Evolutionary conservation across 2,329 filamentous ascomycete species (phyloP).

Genomic region (Thelonectria blattea): DNA sequence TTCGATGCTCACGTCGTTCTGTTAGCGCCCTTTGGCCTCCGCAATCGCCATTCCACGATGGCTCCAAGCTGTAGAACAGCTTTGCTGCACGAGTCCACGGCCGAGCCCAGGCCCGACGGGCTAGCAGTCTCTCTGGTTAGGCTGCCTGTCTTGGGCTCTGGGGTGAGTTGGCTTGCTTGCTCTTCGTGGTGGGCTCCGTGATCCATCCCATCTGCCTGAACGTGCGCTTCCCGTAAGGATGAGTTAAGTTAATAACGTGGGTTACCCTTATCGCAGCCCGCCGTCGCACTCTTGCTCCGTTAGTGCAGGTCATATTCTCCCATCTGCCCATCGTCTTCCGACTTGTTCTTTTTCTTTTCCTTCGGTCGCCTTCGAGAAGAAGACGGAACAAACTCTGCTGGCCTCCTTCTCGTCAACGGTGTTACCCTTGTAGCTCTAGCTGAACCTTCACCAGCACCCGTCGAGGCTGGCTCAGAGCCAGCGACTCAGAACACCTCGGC

Average conservation of each 20-base stretch:
- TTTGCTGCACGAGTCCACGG: not conserved
- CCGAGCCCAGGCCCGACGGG: conserved; percentile 10
- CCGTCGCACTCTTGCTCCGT: conserved; percentile 7
- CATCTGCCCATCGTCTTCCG: not conserved
- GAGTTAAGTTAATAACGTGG: conserved; percentile 27
- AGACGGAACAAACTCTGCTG: conserved; percentile 29
- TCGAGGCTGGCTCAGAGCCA: conserved; percentile 31
- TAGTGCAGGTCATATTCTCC: conserved; percentile 13
- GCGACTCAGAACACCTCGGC: conserved; percentile 25
- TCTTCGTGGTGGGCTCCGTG: conserved; percentile 7
- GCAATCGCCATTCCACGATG: conserved; percentile 14
- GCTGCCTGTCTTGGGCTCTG: conserved; percentile 6
- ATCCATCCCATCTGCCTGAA: conserved; percentile 13
- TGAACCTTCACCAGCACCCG: conserved; percentile 26
- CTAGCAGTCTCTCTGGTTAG: conserved; percentile 9
- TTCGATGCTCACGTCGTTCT: conserved; percentile 2
- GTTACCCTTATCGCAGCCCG: conserved; percentile 22
- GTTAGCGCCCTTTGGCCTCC: conserved; percentile 16
- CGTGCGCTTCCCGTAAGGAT: conserved; percentile 28
- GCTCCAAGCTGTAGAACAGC: conserved; percentile 1
- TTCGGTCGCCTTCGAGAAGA: not conserved
- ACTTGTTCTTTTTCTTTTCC: conserved; percentile 1
- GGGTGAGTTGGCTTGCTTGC: conserved; percentile 3
- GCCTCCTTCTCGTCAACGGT: conserved; percentile 21
- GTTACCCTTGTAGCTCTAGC: conserved; percentile 26